These are phyloP conservation scores for Paraphysoderma sedebokerense DNA, from an alignment of 371 early-diverging fungal genomes.

Conservation along the genomic window DNA sequence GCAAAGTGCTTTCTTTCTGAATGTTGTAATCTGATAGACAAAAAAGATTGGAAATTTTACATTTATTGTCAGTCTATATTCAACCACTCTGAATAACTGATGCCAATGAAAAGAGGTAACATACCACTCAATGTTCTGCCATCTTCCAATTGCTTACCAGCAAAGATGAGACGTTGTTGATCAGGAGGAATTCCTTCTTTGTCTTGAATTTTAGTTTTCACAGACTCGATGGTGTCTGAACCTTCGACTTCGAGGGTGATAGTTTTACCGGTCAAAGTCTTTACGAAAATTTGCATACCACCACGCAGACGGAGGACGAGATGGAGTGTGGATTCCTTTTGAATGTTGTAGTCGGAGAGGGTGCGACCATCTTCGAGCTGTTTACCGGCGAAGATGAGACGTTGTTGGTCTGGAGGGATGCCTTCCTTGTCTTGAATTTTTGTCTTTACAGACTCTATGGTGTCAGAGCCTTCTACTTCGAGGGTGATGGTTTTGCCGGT, in stretches of 20 bases:
- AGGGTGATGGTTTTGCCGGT: constrained; percentile 70
- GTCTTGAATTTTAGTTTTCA: constrained; percentile 96
- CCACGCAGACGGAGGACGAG: constrained; percentile 4
- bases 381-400: constrained; percentile 99
- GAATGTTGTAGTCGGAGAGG: constrained; percentile 56
- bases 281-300: constrained; percentile 87
- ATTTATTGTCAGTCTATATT: no score
- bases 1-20: constrained; percentile 78
- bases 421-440: constrained; percentile 85
- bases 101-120: no score
- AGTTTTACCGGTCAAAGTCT: constrained; percentile 97
- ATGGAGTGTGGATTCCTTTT: constrained; percentile 67
- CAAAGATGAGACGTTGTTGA: constrained; percentile 70
- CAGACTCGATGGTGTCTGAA: constrained; percentile 92
- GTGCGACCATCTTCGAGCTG: constrained; percentile 98
- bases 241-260: constrained; percentile 96
- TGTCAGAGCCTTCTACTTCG: constrained; percentile 50
- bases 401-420: constrained; percentile 99
- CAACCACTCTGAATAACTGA: no score
- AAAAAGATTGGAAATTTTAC: no score
- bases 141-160: constrained; percentile 69
- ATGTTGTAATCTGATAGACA: constrained; percentile 69
- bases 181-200: constrained; percentile 89
- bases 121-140: constrained; percentile 55
- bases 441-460: constrained; percentile 68